Evolutionary conservation across 805 yeast genomes (phyloP), one percentile per base, ranked within the genome.

Genomic region (Tetrapisispora pingtungensis): DNA sequence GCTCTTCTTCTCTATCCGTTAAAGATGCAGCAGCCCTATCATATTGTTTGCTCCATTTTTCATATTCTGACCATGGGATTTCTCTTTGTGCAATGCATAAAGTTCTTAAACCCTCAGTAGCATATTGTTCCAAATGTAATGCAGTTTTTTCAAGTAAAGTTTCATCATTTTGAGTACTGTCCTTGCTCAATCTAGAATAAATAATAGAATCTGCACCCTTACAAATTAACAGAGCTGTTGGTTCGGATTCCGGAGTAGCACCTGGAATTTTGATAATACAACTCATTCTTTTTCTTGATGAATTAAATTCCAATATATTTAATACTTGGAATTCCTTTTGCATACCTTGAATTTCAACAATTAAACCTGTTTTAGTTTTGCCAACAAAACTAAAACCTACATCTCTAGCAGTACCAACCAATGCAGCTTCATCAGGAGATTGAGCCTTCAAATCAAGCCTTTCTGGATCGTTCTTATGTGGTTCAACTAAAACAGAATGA

Each of bases 141-240:
- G 93, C 86, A 2, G 95, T 84, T 44, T 69, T 70, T 42, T 72
- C 74, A 44, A 83, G 68, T 46, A 84, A 58, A 3, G 63, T 52
- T 38, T 61, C 62, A 40, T 72, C 71, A 42, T 73, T 69, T 46
- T 75, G 71, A 31, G 41, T 50, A 27, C 47, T 48, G 2, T 46
- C 43, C 37, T 70, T 67, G 19, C 62, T 67, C 48, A 84, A 68
- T 61, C 95, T 71, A 4, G 80, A 75, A 56, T 81, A 84, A 36
- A 84, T 83, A 41, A 84, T 74, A 19, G 87, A 80, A 64, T 84
- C 95, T 1, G 95, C 95, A 67, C 95, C 95, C 63, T 84, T 84
- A 68, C 90, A 83, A 46, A 83, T 76, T 52, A 84, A 65, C 31
- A 84, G 64, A 0, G 81, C 86, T 41, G 70, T 77, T 27, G 79